Base-by-base conservation (phyloP, 1,139 yeast genomes). In the Arxiozyma telluris region DNA sequence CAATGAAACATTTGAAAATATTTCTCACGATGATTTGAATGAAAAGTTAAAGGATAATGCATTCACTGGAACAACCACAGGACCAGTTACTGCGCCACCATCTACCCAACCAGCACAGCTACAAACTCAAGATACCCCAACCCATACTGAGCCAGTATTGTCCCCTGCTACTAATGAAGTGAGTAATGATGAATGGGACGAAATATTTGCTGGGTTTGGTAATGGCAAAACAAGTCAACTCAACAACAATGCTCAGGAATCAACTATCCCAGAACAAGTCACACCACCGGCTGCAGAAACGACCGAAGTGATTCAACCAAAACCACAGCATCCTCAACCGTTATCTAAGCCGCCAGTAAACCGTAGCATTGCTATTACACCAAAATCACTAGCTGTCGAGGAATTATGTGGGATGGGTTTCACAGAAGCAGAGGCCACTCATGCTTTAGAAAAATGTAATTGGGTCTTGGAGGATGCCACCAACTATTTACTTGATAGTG, bases 331-430 rank as follows among this genome's bases (percentile, higher is more conserved):
- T 17, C 47, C 42, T 15, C 51, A 48, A 22, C 42, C 54, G 53
- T 18, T 43, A 46, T 20, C 45, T 20, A 56, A 41, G 21, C 56
- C 58, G 2, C 64, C 58, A 11, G 57, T 57, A 20, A 67, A 68
- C 51, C 66, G 72, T 45, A 64, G 64, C 27, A 61, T 72, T 54
- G 75, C 75, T 1, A 71, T 75, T 1, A 72, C 76, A 1, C 76
- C 76, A 18, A 71, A 69, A 50, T 69, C 75, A 4, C 64, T 78
- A 49, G 82, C 85, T 0, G 75, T 88, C 42, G 85, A 83, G 59
- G 96, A 89, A 67, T 75, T 91, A 59, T 81, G 82, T 23, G 91
- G 93, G 43, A 91, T 91, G 97, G 98, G 98, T 1, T 91, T 91
- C 67, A 80, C 81, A 42, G 77, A 78, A 57, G 73, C 74, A 0